A percentile compares a stretch with the other conserved stretches of the same genome.
Conservation (phyloP, 352 stramenopile genomes). For the Phytophthora agathidicida region DNA sequence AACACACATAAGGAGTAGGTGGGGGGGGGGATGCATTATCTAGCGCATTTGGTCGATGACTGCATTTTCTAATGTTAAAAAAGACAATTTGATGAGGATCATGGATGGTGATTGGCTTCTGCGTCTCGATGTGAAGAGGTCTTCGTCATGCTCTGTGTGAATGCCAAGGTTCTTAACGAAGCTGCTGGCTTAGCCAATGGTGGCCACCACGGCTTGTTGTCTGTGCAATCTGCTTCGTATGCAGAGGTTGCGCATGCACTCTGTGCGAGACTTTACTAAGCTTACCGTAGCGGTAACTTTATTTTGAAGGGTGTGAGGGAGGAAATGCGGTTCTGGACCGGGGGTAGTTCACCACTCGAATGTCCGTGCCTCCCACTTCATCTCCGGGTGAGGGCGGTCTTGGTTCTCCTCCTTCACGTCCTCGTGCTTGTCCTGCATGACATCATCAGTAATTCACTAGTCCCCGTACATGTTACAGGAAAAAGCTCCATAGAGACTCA, state of each 20-base stretch:
- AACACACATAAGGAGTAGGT: background rate
- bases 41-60: slow-evolving; percentile 9
- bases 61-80: slow-evolving; percentile 23
- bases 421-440: slow-evolving; percentile 6
- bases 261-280: slow-evolving; percentile 8
- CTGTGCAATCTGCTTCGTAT: no score
- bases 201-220: slow-evolving; percentile 14
- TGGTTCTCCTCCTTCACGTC: slow-evolving; percentile 8
- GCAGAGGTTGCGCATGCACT: background rate
- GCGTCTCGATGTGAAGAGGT: background rate
- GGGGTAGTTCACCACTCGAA: slow-evolving; percentile 38
- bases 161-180: background rate
- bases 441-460: slow-evolving; percentile 16
- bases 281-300: slow-evolving; percentile 24
- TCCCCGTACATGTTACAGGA: slow-evolving; percentile 1
- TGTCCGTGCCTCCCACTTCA: slow-evolving; percentile 30
- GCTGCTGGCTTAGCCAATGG: background rate
- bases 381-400: slow-evolving; percentile 5
- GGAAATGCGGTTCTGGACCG: background rate
- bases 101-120: background rate
- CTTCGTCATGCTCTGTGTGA: background rate
- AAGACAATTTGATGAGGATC: slow-evolving; percentile 6
- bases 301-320: slow-evolving; percentile 9
- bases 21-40: background rate
- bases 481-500: slow-evolving; percentile 10